Conservation (phyloP, 1,284 basidiomycete species). For the Tilletia caries region DNA sequence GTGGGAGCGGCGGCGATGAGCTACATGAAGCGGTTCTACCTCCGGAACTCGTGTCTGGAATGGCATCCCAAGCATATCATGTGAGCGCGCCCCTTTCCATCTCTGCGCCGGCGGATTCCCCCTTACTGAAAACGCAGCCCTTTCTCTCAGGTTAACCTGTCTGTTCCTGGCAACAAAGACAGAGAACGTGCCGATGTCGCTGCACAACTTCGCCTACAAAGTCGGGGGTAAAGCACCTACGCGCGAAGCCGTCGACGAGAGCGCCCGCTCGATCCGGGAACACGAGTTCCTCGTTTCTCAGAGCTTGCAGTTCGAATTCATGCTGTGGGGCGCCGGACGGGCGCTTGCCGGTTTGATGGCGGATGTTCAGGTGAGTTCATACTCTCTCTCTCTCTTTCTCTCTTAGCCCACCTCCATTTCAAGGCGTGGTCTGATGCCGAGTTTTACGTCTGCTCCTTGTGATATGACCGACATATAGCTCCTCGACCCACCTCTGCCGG, state of each 20-base stretch:
- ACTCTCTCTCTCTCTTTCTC: neutral
- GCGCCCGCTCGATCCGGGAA: slow-evolving; percentile 76
- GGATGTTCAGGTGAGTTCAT: slow-evolving; percentile 71
- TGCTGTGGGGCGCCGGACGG: slow-evolving; percentile 83
- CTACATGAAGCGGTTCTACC: slow-evolving; percentile 93
- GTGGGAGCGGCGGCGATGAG: slow-evolving; percentile 87
- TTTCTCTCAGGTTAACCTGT: slow-evolving; percentile 73
- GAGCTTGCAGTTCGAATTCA: slow-evolving; percentile 86
- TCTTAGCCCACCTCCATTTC: neutral
- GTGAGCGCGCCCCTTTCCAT: slow-evolving; percentile 61
- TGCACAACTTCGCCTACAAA: slow-evolving; percentile 70
- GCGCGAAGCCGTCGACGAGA: slow-evolving; percentile 63
- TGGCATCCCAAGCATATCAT: slow-evolving; percentile 98
- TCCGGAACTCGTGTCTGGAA: slow-evolving; percentile 97
- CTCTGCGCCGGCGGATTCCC: neutral
- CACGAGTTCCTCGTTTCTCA: slow-evolving; percentile 94
- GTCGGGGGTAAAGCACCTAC: slow-evolving; percentile 58
- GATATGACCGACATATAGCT: slow-evolving; percentile 21
- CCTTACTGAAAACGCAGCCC: neutral
- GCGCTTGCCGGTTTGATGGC: slow-evolving; percentile 85
- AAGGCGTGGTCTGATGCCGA: neutral
- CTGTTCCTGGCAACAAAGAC: slow-evolving; percentile 95
- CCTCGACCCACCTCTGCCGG: slow-evolving; percentile 30
- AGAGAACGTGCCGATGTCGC: slow-evolving; percentile 82
- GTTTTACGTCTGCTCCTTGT: no score